These are phyloP conservation scores for Pythium sukuiense DNA, from an alignment of 352 stramenopile genomes.

Conservation along the genomic window DNA sequence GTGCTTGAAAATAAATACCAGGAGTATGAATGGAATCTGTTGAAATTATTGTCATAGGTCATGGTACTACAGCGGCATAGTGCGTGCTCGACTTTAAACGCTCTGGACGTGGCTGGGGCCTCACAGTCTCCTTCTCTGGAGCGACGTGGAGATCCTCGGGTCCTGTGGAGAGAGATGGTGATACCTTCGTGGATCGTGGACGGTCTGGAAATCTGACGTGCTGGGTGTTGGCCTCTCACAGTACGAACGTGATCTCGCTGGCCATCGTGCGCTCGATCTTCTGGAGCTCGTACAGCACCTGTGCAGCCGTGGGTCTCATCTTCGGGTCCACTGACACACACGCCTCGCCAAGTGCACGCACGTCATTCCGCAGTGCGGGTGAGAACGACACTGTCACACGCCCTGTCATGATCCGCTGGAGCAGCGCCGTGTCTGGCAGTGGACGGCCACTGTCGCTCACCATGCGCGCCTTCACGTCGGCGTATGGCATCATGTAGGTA, in stretches of 20 bases:
- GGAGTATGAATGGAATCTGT: no score
- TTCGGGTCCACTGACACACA: slow-evolving; percentile 11
- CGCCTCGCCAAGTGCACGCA: slow-evolving; percentile 6
- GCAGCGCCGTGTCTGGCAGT: slow-evolving; percentile 16
- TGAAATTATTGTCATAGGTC: no score
- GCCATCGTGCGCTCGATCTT: slow-evolving; percentile 21
- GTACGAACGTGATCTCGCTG: slow-evolving; percentile 13
- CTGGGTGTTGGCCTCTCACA: background rate
- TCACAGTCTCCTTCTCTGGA: no score
- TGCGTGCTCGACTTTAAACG: no score
- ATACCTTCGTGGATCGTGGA: no score
- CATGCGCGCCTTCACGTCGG: slow-evolving; percentile 13
- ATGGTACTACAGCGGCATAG: no score
- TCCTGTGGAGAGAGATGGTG: no score
- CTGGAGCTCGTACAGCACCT: slow-evolving; percentile 26
- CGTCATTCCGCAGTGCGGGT: background rate
- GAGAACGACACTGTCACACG: slow-evolving; percentile 15
- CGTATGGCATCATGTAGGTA: slow-evolving; percentile 20
- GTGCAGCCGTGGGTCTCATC: slow-evolving; percentile 7
- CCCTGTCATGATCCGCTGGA: slow-evolving; percentile 21
- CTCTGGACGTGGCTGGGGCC: no score
- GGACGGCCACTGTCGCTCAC: slow-evolving; percentile 10
- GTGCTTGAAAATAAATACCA: no score
- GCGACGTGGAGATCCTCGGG: no score
- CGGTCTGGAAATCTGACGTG: no score